These are phyloP conservation scores for Ceratocystis cacaofunesta DNA, from an alignment of 2,329 filamentous ascomycete genomes.

Conservation along the genomic window DNA sequence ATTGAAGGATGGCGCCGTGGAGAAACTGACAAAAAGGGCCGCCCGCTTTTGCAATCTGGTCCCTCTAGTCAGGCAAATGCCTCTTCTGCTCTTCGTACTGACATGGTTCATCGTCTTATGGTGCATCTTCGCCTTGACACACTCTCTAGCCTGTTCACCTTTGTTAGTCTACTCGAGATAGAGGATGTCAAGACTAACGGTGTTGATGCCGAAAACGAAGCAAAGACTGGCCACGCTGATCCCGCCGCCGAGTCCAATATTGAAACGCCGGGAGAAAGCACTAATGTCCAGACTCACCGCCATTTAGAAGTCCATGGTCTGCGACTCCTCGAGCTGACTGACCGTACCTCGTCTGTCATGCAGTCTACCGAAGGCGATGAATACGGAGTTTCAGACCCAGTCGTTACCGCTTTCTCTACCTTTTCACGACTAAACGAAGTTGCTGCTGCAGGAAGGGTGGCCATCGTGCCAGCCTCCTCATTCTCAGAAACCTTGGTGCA, in stretches of 20 bases:
- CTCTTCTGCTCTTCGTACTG: slow-evolving; percentile 10
- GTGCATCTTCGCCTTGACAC: slow-evolving; percentile 77
- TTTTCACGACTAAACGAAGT: slow-evolving; percentile 76
- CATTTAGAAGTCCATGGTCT: slow-evolving; percentile 65
- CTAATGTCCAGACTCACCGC: slow-evolving; percentile 5
- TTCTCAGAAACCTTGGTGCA: slow-evolving; percentile 65
- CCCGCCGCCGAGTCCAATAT: neutral
- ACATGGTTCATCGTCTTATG: slow-evolving; percentile 46
- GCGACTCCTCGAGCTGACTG: slow-evolving; percentile 74
- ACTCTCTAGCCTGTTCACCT: slow-evolving; percentile 65
- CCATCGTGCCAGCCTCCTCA: slow-evolving; percentile 60
- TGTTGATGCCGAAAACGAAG: slow-evolving; percentile 18
- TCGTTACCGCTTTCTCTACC: slow-evolving; percentile 81
- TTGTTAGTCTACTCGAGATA: slow-evolving; percentile 56
- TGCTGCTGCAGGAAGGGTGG: slow-evolving; percentile 65
- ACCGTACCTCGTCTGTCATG: slow-evolving; percentile 92
- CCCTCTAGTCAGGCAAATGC: slow-evolving; percentile 18
- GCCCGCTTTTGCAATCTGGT: slow-evolving; percentile 27
- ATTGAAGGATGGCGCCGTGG: slow-evolving; percentile 51
- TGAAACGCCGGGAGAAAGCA: slow-evolving; percentile 4
- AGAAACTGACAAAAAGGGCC: slow-evolving; percentile 70
- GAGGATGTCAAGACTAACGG: slow-evolving; percentile 17
- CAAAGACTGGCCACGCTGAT: neutral
- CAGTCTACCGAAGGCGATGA: slow-evolving; percentile 73
- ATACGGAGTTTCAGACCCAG: slow-evolving; percentile 47